Percentiles rank a stretch among this genome's conserved stretches.
Evolutionary conservation across 306 rosid species (phyloP).

Genomic region (Ziziphus jujuba): DNA sequence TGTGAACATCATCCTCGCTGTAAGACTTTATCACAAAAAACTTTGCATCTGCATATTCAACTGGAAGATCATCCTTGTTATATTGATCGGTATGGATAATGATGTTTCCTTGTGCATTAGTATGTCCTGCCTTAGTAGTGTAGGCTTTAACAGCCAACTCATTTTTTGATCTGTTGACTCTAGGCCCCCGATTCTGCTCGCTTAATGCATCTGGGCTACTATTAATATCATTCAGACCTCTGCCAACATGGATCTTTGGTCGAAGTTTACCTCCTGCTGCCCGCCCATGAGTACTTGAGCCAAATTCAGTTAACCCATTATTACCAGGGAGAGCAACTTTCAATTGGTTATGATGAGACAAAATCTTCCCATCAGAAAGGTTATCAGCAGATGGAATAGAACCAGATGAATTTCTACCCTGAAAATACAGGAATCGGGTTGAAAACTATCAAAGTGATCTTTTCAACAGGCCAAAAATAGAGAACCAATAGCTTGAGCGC

Average conservation of each 20-base stretch:
- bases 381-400: slow-evolving; percentile 47
- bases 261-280: slow-evolving; percentile 46
- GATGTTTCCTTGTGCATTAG: slow-evolving; percentile 69
- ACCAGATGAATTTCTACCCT: slow-evolving; percentile 53
- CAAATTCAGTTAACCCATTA: slow-evolving; percentile 55
- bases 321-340: slow-evolving; percentile 42
- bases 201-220: slow-evolving; percentile 59
- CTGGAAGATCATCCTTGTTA: slow-evolving; percentile 71
- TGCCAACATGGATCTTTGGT: slow-evolving; percentile 48
- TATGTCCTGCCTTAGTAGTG: slow-evolving; percentile 69
- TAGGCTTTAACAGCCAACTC: slow-evolving; percentile 67
- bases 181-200: slow-evolving; percentile 93
- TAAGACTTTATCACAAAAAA: slow-evolving; percentile 91
- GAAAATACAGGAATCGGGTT: slow-evolving; percentile 15
- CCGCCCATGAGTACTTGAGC: slow-evolving; percentile 54
- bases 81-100: slow-evolving; percentile 69
- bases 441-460: not conserved
- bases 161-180: slow-evolving; percentile 60
- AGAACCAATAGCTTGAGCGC: not conserved
- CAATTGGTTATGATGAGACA: slow-evolving; percentile 47
- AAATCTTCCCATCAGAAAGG: slow-evolving; percentile 47
- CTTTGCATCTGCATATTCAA: slow-evolving; percentile 67
- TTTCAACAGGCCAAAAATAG: not conserved
- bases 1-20: slow-evolving; percentile 98
- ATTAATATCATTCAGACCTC: slow-evolving; percentile 44